Conservation (phyloP, 495 filamentous ascomycete genomes). For the Penicillium cinerascens region DNA sequence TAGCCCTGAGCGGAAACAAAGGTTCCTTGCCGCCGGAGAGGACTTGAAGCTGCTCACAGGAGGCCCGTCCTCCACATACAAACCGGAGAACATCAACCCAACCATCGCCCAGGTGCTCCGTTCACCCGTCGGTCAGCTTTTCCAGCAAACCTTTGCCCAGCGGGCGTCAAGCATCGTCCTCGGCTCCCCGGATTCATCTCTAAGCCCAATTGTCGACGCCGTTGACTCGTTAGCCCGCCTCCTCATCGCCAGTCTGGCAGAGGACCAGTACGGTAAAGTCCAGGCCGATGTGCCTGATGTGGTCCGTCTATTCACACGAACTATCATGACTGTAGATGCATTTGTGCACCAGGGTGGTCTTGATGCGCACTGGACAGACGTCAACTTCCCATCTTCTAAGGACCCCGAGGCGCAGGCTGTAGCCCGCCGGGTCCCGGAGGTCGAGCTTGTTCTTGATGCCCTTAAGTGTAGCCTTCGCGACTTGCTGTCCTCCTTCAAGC, state of each 20-base stretch:
- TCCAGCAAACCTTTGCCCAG: conserved; percentile 66
- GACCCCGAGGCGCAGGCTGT: conserved; percentile 39
- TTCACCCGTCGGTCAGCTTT: conserved; percentile 59
- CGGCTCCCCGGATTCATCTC: conserved; percentile 63
- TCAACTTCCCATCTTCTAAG: conserved; percentile 46
- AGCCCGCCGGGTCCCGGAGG: conserved; percentile 49
- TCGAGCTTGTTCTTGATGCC: conserved; percentile 57
- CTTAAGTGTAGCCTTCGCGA: conserved; percentile 57
- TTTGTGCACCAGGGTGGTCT: conserved; percentile 56
- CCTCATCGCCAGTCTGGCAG: conserved; percentile 65
- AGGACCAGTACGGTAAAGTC: conserved; percentile 87
- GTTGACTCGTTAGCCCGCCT: conserved; percentile 65
- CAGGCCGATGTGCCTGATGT: conserved; percentile 70
- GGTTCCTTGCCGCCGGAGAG: conserved; percentile 31
- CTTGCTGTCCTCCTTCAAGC: conserved; percentile 64
- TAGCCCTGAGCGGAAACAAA: conserved; percentile 43
- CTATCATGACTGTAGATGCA: conserved; percentile 63
- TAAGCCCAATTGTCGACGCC: conserved; percentile 64
- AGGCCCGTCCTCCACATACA: conserved; percentile 25
- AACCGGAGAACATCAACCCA: conserved; percentile 38
- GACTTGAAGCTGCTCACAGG: conserved; percentile 40
- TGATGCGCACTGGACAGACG: conserved; percentile 78
- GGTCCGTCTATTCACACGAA: conserved; percentile 64
- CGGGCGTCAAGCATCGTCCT: conserved; percentile 60
- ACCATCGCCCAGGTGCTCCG: conserved; percentile 37